Evolutionary conservation across 306 rosid species (phyloP).

Genomic region (Betula pendula): DNA sequence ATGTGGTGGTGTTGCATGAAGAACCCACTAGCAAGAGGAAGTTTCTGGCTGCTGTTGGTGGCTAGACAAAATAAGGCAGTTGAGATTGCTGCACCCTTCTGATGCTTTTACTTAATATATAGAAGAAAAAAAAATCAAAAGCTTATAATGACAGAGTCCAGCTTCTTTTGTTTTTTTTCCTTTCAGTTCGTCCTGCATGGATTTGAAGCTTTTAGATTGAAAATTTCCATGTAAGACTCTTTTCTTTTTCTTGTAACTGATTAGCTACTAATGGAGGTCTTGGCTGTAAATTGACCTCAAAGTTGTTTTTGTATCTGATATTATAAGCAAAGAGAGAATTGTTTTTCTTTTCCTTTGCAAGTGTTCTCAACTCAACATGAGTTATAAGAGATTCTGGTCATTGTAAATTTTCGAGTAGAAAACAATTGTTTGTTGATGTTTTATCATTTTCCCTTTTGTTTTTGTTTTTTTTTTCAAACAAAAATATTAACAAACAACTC

Average conservation of each 20-base stretch:
- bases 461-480: too few species aligned
- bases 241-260: constrained; percentile 28
- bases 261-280: constrained; percentile 24
- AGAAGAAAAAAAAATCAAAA: neutral
- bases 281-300: constrained; percentile 18
- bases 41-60: constrained; percentile 67
- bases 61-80: constrained; percentile 31
- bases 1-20: constrained; percentile 77
- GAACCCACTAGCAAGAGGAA: constrained; percentile 74
- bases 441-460: too few species aligned
- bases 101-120: constrained; percentile 37
- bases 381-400: too few species aligned
- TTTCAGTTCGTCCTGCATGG: constrained; percentile 59
- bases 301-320: neutral
- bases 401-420: too few species aligned
- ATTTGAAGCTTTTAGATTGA: constrained; percentile 30
- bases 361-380: neutral
- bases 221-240: constrained; percentile 33
- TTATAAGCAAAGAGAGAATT: neutral
- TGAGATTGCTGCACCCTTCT: constrained; percentile 23
- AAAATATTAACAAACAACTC: too few species aligned
- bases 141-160: constrained; percentile 37
- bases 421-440: too few species aligned
- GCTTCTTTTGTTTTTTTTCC: constrained; percentile 47
- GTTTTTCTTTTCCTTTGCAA: neutral